These are phyloP conservation scores for Candida taoyuanica DNA, from an alignment of 805 yeast genomes.

Conservation along the genomic window DNA sequence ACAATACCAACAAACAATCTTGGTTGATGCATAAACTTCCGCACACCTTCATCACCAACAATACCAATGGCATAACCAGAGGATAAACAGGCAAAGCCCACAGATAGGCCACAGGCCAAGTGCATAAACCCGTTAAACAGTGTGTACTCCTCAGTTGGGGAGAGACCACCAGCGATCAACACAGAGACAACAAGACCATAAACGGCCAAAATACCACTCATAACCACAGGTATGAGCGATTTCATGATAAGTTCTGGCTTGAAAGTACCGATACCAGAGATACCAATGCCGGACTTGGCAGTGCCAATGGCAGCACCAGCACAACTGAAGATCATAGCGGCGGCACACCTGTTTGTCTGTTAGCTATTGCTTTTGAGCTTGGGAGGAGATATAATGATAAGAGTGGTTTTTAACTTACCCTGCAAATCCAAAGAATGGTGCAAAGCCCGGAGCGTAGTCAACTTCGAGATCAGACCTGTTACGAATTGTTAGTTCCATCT, in stretches of 20 bases:
- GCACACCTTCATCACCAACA: constrained; percentile 90
- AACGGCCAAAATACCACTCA: constrained; percentile 96
- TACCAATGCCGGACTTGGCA: constrained; percentile 97
- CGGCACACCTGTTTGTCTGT: constrained; percentile 54
- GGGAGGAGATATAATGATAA: constrained; percentile 5
- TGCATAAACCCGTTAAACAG: constrained; percentile 98
- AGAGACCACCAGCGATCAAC: constrained; percentile 84
- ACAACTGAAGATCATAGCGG: constrained; percentile 86
- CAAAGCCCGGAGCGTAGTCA: constrained; percentile 83
- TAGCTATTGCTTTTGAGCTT: constrained; percentile 4
- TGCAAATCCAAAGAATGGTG: constrained; percentile 97
- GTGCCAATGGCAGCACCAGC: constrained; percentile 99
- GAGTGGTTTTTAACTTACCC: constrained; percentile 42
- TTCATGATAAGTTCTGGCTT: constrained; percentile 96
- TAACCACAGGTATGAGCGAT: constrained; percentile 92
- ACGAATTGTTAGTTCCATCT: not conserved
- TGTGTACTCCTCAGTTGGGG: constrained; percentile 75
- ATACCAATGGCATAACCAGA: constrained; percentile 96
- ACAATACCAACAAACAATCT: constrained; percentile 86
- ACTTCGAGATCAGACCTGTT: constrained; percentile 37
- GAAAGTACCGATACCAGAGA: constrained; percentile 95
- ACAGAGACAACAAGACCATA: constrained; percentile 97
- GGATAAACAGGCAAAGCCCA: constrained; percentile 94
- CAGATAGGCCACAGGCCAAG: constrained; percentile 90
- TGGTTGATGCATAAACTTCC: constrained; percentile 85